Evolutionary conservation across 345 rosid genomes (phyloP), one percentile per base, ranked within the genome.

Genomic region (Microcos paniculata): DNA sequence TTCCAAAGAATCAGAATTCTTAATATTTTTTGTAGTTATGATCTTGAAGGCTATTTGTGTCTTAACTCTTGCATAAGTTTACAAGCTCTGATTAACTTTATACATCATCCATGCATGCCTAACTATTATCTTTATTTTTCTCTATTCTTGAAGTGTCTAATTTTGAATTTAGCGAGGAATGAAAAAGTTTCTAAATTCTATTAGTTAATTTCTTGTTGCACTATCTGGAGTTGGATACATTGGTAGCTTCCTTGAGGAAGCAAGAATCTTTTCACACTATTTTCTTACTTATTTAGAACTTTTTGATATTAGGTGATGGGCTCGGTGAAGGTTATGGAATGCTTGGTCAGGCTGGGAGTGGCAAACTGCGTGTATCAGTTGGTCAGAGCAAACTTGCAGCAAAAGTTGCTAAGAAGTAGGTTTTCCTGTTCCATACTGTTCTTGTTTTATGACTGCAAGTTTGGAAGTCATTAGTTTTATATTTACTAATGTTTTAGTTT

Each of bases 331-430:
- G 98, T 24, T 96, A 90, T 86, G 99, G 99, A 62, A 94, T 96
- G 99, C 98, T 96, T 78, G 98, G 99, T 61, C 98, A 96, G 75
- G 99, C 99, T n/a, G 97, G 99, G 77, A 96, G 89, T 84, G 97
- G 97, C 77, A 94, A 94, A 83, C 88, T 96, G 56, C 97, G 99
- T 40, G 94, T 91, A 35, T 88, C 98, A 7, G 48, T 87, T 83
- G 96, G 88, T n/a, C 98, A 91, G 70, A 93, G 94, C 88, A 95
- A 93, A 81, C 91, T 93, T 23, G 94, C 92, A 10, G 90, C 97
- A 12, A 95, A 95, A 91, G 94, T 90, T 83, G 93, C 99, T 24
- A 93, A 95, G 80, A 93, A 87, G 99, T 91, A 86, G 26, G 85
- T 71, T 26, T 57, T 65, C 19, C 40, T n/a, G 3, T n/a, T n/a